These are phyloP conservation scores for Mortierella claussenii DNA, from an alignment of 192 early-diverging fungal genomes.

Conservation along the genomic window DNA sequence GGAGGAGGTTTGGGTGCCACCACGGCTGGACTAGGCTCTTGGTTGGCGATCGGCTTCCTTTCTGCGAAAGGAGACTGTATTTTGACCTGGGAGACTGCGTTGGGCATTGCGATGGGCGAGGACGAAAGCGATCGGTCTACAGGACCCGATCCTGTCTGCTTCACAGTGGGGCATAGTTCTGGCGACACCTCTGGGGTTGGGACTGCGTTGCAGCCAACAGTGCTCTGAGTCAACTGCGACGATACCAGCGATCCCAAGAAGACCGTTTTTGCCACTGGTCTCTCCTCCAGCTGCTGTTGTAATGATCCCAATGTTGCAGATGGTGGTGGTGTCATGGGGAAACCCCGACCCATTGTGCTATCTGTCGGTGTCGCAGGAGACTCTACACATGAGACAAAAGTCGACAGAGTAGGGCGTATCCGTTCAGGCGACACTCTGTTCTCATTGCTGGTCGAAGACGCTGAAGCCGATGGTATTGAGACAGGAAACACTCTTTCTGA, in stretches of 20 bases:
- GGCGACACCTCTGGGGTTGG: slow-evolving; percentile 7
- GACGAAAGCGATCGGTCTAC: neutral
- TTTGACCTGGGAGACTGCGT: too few relatives aligned
- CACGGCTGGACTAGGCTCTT: too few relatives aligned
- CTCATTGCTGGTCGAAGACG: neutral
- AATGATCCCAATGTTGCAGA: too few relatives aligned
- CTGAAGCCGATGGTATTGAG: neutral
- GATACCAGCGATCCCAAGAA: neutral
- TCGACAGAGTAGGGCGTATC: neutral
- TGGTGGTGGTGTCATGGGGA: too few relatives aligned
- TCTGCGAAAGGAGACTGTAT: neutral
- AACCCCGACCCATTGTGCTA: too few relatives aligned
- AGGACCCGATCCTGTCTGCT: neutral
- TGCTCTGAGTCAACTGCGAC: neutral
- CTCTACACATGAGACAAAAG: neutral
- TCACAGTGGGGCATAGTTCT: slow-evolving; percentile 7
- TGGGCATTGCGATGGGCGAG: slow-evolving; percentile 1
- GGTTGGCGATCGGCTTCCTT: too few relatives aligned
- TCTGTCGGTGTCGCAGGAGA: neutral
- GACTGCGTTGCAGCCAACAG: too few relatives aligned
- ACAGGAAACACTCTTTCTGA: too few relatives aligned
- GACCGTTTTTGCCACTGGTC: neutral
- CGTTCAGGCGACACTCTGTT: too few relatives aligned
- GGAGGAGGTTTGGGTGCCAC: too few relatives aligned
- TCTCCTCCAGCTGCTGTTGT: neutral